These are phyloP conservation scores for Fragaria nilgerrensis DNA, from an alignment of 306 rosid genomes.

Conservation along the genomic window DNA sequence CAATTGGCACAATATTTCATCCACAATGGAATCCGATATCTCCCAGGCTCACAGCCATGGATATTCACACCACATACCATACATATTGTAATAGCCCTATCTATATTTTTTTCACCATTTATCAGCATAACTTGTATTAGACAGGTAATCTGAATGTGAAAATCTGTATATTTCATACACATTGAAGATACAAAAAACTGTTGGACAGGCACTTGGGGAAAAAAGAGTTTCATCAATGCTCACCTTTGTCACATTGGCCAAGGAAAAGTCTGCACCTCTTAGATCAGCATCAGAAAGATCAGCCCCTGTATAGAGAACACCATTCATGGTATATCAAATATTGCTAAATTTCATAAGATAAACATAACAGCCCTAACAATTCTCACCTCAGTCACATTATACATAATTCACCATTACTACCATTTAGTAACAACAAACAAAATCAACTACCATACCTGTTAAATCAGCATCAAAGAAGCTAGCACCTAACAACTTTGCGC, in stretches of 20 bases:
- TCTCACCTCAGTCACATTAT: background rate
- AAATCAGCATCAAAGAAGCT: slow-evolving; percentile 96
- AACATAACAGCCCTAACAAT: background rate
- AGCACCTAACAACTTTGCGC: slow-evolving; percentile 86
- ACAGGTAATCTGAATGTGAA: background rate
- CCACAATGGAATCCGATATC: background rate
- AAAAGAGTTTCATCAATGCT: background rate
- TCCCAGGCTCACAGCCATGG: background rate
- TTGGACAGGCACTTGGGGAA: too few species aligned
- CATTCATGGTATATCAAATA: background rate
- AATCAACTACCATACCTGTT: slow-evolving; percentile 50
- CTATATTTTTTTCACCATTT: background rate
- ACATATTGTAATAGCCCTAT: too few species aligned
- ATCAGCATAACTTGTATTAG: background rate
- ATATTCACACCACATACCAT: background rate
- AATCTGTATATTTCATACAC: background rate
- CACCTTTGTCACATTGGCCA: slow-evolving; percentile 96
- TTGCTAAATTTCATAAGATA: background rate
- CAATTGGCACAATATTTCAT: background rate
- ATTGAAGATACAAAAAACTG: too few species aligned
- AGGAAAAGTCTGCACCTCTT: slow-evolving; percentile 79
- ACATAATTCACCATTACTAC: background rate
- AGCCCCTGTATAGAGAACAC: slow-evolving; percentile 50
- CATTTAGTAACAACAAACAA: background rate
- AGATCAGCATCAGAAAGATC: slow-evolving; percentile 95